Evolutionary conservation across 2,329 filamentous ascomycete genomes (phyloP).

Genomic region (Alternaria burnsii): DNA sequence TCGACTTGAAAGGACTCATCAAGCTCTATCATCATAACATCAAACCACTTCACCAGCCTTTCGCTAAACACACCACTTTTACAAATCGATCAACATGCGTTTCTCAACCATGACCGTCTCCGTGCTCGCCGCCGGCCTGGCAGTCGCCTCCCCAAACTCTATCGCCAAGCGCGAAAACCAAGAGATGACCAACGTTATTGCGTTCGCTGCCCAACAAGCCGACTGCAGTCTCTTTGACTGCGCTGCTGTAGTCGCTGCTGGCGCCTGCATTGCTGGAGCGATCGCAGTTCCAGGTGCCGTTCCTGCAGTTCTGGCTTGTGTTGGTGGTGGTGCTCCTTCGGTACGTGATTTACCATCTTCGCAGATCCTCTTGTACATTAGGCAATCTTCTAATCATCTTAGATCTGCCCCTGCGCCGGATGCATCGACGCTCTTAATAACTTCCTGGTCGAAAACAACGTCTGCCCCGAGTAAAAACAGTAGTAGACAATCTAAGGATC

Average conservation of each 20-base stretch:
- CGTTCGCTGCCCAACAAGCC: slow-evolving; percentile 13
- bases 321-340: slow-evolving; percentile 10
- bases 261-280: slow-evolving; percentile 10
- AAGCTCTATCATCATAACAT: slow-evolving; percentile 9
- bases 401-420: slow-evolving; percentile 16
- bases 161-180: slow-evolving; percentile 14
- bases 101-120: slow-evolving; percentile 18
- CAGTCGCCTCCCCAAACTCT: slow-evolving; percentile 13
- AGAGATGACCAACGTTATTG: slow-evolving; percentile 12
- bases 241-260: slow-evolving; percentile 13
- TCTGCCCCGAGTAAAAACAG: slow-evolving; percentile 4
- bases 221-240: slow-evolving; percentile 17
- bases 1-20: neutral
- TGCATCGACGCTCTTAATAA: slow-evolving; percentile 13
- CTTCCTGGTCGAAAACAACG: slow-evolving; percentile 15
- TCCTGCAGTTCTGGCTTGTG: slow-evolving; percentile 5
- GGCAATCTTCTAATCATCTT: neutral
- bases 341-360: neutral
- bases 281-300: slow-evolving; percentile 13
- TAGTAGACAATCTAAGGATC: neutral
- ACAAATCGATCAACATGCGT: slow-evolving; percentile 13
- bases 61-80: neutral
- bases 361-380: neutral
- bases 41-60: slow-evolving; percentile 7
- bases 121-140: slow-evolving; percentile 14